Percentiles rank a stretch among this genome's conserved stretches.
Evolutionary conservation across 345 rosid species (phyloP).

Genomic region (Hypericum perforatum): DNA sequence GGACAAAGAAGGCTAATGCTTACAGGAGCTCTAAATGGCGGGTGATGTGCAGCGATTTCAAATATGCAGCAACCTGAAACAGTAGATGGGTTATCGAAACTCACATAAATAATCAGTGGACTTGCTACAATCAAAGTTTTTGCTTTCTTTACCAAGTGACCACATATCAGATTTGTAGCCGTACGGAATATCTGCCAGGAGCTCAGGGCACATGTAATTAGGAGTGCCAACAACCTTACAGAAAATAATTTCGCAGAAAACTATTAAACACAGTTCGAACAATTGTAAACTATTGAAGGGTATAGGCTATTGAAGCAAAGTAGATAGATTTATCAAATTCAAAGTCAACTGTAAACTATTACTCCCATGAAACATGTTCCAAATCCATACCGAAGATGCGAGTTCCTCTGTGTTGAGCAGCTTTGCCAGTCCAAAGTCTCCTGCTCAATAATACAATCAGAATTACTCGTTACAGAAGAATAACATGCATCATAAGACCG

Average conservation of each 20-base stretch:
- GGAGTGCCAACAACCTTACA: constrained; percentile 5
- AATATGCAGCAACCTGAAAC: constrained; percentile 4
- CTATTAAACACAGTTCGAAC: no score
- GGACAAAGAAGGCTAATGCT: neutral
- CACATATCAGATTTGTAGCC: constrained; percentile 7
- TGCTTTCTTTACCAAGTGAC: constrained; percentile 2
- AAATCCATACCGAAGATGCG: neutral
- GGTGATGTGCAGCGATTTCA: constrained; percentile 4
- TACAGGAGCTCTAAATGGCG: constrained; percentile 4
- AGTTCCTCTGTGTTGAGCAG: constrained; percentile 6
- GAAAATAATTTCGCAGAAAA: no score
- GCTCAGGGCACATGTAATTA: constrained; percentile 10
- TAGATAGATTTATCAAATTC: no score
- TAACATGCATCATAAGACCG: neutral
- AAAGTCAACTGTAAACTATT: no score
- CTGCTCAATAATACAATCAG: neutral
- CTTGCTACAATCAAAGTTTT: neutral
- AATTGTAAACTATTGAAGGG: no score
- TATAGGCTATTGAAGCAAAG: no score
- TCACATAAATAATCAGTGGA: neutral
- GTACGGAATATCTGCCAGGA: constrained; percentile 6
- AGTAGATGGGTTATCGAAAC: neutral
- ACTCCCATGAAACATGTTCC: no score
- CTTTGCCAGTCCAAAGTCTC: constrained; percentile 9
- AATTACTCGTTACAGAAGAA: neutral